Evolutionary conservation across 1,139 yeast species (phyloP).

Genomic region (Kodamaea fungicola): DNA sequence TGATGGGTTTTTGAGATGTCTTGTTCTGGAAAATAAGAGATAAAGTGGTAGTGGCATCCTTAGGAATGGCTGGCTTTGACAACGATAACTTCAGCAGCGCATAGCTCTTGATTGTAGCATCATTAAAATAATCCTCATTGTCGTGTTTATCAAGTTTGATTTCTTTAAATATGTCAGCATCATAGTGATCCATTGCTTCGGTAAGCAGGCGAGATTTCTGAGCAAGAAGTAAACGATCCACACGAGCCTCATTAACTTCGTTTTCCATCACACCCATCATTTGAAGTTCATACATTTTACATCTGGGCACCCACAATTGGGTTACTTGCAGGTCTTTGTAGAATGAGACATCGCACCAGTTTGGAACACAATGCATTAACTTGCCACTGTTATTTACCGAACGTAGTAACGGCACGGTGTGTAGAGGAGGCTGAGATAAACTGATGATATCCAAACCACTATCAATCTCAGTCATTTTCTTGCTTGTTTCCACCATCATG

Average conservation of each 20-base stretch:
- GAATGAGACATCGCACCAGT: conserved; percentile 91
- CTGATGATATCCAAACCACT: conserved; percentile 87
- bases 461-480: conserved; percentile 71
- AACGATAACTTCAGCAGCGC: conserved; percentile 4
- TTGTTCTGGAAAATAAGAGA: conserved; percentile 23
- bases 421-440: conserved; percentile 86
- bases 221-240: conserved; percentile 46
- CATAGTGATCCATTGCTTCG: conserved; percentile 62
- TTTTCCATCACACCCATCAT: conserved; percentile 98
- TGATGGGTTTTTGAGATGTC: conserved; percentile 15
- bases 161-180: conserved; percentile 47
- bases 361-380: conserved; percentile 78
- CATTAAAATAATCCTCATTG: conserved; percentile 10
- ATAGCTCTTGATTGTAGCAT: conserved; percentile 9
- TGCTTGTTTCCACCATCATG: conserved; percentile 69
- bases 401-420: conserved; percentile 84
- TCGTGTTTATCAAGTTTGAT: conserved; percentile 10
- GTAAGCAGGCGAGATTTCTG: conserved; percentile 31
- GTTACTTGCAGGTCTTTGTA: conserved; percentile 60
- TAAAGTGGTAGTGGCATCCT: conserved; percentile 23
- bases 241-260: conserved; percentile 64
- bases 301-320: conserved; percentile 81
- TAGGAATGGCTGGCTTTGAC: conserved; percentile 9
- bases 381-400: conserved; percentile 47
- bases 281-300: conserved; percentile 90